Base-by-base conservation (phyloP, 768 basidiomycete species). In the Trichaptum fuscoviolaceum region DNA sequence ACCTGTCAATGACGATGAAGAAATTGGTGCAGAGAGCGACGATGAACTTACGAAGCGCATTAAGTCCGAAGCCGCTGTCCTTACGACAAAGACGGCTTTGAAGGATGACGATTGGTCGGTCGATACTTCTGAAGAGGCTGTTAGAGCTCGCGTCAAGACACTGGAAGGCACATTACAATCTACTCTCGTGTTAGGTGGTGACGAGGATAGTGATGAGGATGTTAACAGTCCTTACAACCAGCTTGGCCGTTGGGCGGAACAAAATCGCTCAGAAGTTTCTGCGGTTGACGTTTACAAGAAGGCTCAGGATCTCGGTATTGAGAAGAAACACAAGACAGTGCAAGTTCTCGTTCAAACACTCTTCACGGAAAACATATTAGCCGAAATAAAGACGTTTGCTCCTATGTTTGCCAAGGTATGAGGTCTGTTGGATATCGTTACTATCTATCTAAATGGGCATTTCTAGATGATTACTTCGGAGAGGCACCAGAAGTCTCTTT, bases 401-500 rank as follows among this genome's bases (percentile, higher is more conserved):
- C 76, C 90, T 7, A 74, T 99, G 6, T 83, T 98, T 64, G 83
- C 81, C 65, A 95, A 95, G 84, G 94, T 93, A 67, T 26, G 83
- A 77, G 10, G 17, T 64, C n/a, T 63, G 35, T 57, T 42, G 10
- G 18, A 52, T 26, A 64, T 58, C 42, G 1, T 57, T 59, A 7
- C 8, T 61, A 15, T 6, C 20, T 64, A 34, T 7, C 30, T 68
- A 67, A 58, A 69, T 73, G 15, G 67, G 42, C 34, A 5, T 63
- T 25, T 8, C 62, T 66, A 96, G 93, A 85, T 96, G 84, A 88
- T 92, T 62, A 90, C 90, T 0, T 90, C 91, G 1, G 96, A 99
- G 82, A 98, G 95, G 77, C 93, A 96, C 72, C 94, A 97, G 77
- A 99, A 99, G 78, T 82, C 95, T 0, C 80, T 99, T 34, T 83